These are phyloP conservation scores for Aspergillus proliferans DNA, from an alignment of 2,329 filamentous ascomycete genomes.

Conservation along the genomic window DNA sequence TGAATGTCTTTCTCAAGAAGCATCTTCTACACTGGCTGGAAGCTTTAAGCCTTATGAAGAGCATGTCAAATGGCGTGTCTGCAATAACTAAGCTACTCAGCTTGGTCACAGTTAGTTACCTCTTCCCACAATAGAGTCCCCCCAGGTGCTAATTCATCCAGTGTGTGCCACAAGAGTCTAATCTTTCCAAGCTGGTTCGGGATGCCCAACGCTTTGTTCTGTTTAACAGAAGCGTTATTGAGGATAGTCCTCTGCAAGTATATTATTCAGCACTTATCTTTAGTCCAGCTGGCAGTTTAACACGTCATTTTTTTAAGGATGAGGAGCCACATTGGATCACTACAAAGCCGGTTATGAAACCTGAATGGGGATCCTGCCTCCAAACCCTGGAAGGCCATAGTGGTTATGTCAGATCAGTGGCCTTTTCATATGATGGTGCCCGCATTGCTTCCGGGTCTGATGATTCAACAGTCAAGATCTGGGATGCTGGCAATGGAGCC, in stretches of 20 bases:
- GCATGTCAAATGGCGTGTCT: background rate
- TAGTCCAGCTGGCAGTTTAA: conserved; percentile 15
- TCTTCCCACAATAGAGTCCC: background rate
- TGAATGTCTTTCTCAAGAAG: conserved; percentile 3
- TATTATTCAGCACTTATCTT: conserved; percentile 24
- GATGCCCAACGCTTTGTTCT: conserved; percentile 23
- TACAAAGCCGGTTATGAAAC: background rate
- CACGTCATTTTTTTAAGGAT: conserved; percentile 5
- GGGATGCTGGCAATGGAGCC: conserved; percentile 32
- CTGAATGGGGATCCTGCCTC: conserved; percentile 12
- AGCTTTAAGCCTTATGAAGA: conserved; percentile 2
- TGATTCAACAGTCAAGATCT: conserved; percentile 19
- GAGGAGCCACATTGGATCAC: conserved; percentile 5
- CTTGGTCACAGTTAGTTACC: conserved; percentile 6
- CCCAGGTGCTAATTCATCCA: background rate
- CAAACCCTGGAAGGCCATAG: conserved; percentile 12
- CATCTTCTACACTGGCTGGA: conserved; percentile 8
- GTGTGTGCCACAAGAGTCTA: background rate
- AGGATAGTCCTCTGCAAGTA: conserved; percentile 19
- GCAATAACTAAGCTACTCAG: conserved; percentile 2
- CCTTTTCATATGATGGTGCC: too few relatives aligned
- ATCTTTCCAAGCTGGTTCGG: background rate
- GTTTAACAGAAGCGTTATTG: conserved; percentile 17
- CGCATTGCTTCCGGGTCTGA: conserved; percentile 17
- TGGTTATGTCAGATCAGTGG: background rate